These are phyloP conservation scores for Glomus cerebriforme DNA, from an alignment of 192 early-diverging fungal species.

Conservation along the genomic window DNA sequence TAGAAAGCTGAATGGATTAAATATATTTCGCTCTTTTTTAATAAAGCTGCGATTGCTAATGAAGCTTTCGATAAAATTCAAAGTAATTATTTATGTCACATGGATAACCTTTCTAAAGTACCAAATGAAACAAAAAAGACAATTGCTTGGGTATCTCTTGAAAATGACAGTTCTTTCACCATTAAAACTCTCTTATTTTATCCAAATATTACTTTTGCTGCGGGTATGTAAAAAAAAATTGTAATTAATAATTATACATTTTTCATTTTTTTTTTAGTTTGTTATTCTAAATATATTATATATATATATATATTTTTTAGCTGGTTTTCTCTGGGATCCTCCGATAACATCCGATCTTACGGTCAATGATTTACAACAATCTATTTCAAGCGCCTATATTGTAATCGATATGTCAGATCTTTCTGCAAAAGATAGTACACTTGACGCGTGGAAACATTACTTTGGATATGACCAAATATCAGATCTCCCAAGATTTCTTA, in stretches of 20 bases:
- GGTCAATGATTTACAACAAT: not conserved
- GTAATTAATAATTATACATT: not conserved
- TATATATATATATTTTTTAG: not conserved
- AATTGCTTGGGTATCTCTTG: constrained; percentile 27
- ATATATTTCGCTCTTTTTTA: constrained; percentile 22
- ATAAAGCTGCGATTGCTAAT: not conserved
- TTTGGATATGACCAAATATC: constrained; percentile 3
- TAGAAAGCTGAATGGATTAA: constrained; percentile 33
- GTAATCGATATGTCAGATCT: constrained; percentile 29
- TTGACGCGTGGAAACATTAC: constrained; percentile 7
- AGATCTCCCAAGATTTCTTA: constrained; percentile 20
- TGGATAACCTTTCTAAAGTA: constrained; percentile 2
- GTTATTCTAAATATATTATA: no score
- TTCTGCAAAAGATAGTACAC: not conserved
- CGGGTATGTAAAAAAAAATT: not conserved
- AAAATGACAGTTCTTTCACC: not conserved
- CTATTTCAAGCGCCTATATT: not conserved
- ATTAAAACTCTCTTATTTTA: not conserved
- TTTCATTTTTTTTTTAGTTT: not conserved
- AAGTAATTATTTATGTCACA: constrained; percentile 20
- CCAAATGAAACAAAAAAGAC: not conserved
- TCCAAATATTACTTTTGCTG: constrained; percentile 5
- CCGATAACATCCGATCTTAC: not conserved
- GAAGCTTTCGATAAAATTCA: not conserved
- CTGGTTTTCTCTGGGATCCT: not conserved